Evolutionary conservation across 768 basidiomycete species (phyloP), one percentile per base, ranked within the genome.

Genomic region (Phallus indusiatus): DNA sequence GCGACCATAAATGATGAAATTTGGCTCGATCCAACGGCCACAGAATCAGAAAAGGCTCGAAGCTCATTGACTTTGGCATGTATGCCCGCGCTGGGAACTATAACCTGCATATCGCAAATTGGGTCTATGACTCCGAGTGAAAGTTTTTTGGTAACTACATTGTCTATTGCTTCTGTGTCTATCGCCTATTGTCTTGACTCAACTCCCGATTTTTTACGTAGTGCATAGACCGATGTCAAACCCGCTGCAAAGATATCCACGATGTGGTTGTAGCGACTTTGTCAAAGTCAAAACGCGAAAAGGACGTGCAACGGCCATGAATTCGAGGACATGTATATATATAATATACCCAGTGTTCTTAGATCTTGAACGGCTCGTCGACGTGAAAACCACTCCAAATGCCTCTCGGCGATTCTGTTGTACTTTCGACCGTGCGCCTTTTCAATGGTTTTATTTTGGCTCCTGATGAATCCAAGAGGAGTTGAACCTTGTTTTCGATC

Each of bases 301-400:
- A n/a, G 58, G 52, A 55, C 18, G 20, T 55, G 16, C 24, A 17
- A 17, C 46, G 42, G 24, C n/a, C 16, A 9, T 58, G 24, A 47
- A 18, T 22, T 20, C 36, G 20, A 48, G 16, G 17, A 6, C 1
- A 47, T 36, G 11, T n/a, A 18, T 34, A 20, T n/a, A 20, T 9
- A 34, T 35, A 46, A 47, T 36, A 53, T 35, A 54, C n/a, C 37
- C n/a, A 24, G 16, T 18, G 17, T 12, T 33, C n/a, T 34, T 56
- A 68, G 56, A 82, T 76, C 60, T 73, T 74, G 74, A 78, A 81
- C 17, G 86, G 84, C 58, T 84, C 80, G 65, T 84, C 81, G 63
- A 87, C 87, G 65, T 94, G 92, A 62, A 94, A 72, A 18, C 91
- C 90, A 68, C 86, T 88, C 91, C 90, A 94, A 63, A 94, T 89